Evolutionary conservation across 371 early-diverging fungal genomes (phyloP).

Genomic region (Haplosporangium sp.): DNA sequence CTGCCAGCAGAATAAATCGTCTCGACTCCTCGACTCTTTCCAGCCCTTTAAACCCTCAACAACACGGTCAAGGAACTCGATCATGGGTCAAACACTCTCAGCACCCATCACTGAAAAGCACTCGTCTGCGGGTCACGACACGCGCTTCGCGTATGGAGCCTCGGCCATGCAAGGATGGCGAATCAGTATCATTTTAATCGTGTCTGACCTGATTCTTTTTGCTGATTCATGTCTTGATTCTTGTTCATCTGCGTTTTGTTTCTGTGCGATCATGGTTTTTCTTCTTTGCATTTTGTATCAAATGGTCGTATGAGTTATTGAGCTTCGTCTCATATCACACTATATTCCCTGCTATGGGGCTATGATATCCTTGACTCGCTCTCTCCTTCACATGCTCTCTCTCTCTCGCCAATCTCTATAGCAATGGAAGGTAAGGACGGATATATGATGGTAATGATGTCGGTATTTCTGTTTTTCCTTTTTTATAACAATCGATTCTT

Average conservation of each 20-base stretch:
- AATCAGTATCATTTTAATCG: conserved; percentile 77
- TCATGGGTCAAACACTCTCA: conserved; percentile 95
- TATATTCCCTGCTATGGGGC: conserved; percentile 1
- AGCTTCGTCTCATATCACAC: not conserved
- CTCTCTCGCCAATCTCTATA: conserved; percentile 43
- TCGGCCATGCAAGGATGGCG: conserved; percentile 98
- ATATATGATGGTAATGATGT: not conserved
- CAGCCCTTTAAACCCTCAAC: not conserved
- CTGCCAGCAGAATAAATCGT: too few species aligned
- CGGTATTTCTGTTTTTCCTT: not conserved
- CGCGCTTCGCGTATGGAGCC: conserved; percentile 83
- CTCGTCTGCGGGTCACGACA: conserved; percentile 76
- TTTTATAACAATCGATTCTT: not conserved
- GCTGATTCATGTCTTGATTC: not conserved
- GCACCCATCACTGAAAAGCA: conserved; percentile 94
- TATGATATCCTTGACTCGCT: conserved; percentile 31
- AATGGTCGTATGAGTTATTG: conserved; percentile 2
- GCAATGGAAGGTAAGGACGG: conserved; percentile 81
- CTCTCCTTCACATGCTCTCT: not conserved
- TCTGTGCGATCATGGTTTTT: conserved; percentile 3
- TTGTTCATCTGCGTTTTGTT: conserved; percentile 5
- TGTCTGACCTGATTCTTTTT: conserved; percentile 8
- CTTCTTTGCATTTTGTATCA: not conserved
- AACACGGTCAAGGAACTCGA: conserved; percentile 9
- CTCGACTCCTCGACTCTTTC: not conserved